Base-by-base conservation (phyloP, 192 early-diverging fungal genomes). In the Ambispora gerdemannii region DNA sequence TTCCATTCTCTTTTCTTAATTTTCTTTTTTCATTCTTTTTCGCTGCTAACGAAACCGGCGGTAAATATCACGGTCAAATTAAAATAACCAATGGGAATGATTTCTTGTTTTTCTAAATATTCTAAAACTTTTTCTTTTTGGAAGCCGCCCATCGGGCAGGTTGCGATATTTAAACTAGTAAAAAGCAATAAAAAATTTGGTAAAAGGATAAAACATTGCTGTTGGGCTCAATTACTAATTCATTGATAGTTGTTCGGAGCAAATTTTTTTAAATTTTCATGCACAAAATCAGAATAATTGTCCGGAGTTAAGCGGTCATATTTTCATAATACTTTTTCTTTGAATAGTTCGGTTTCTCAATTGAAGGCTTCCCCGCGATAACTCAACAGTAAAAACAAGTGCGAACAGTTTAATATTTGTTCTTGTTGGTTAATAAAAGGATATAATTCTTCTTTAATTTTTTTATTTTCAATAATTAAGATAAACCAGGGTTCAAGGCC, bases 381-480 rank as follows among this genome's bases (percentile, higher is more conserved):
- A 47, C 43, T 47, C 43, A 47, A 17, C 17, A 47, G 43, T 47
- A 47, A 47, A 47, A 47, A 47, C 17, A 47, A 47, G 17, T 47
- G 43, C 17, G 43, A 47, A 17, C 43, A 47, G 17, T 6, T 47
- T 47, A 47, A 47, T 47, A 47, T 47, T 47, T 47, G 43, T 47
- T 47, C 43, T 47, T 47, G 43, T 47, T 47, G 43, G 43, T 47
- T 47, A 47, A 47, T 47, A 47, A 47, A 47, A 47, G 43, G 43
- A 47, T 47, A 47, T 47, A 47, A 47, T 47, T 47, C 43, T 47
- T 47, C 43, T 47, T 47, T 47, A 47, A 47, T 47, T 47, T 47
- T 47, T 47, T 47, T 47, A 47, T 47, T 47, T 47, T 47, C 43
- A 47, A 47, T 47, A 47, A 47, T 47, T 47, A 47, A 47, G 43